Evolutionary conservation across 371 early-diverging fungal genomes (phyloP).

Genomic region (Mucor saturninus): DNA sequence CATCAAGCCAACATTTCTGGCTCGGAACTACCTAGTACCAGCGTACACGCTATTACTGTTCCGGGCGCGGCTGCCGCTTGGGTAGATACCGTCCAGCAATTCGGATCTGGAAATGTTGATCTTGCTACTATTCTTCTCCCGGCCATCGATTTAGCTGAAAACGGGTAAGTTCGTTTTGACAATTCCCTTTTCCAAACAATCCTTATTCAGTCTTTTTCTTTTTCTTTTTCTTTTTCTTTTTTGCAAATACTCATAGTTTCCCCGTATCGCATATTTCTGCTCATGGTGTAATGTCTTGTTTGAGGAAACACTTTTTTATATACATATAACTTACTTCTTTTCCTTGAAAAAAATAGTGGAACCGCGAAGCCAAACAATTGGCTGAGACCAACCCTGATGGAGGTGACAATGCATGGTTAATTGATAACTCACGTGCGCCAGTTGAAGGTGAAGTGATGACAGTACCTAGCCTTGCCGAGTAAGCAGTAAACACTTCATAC

Average conservation of each 20-base stretch:
- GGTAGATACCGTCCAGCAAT: conserved; percentile 69
- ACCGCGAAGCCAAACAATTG: conserved; percentile 48
- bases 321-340: neutral
- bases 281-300: conserved; percentile 20
- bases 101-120: conserved; percentile 75
- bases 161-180: conserved; percentile 57
- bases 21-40: conserved; percentile 47
- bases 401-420: conserved; percentile 52
- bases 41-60: conserved; percentile 72
- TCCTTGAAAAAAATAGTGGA: conserved; percentile 54
- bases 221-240: neutral
- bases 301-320: too few relatives aligned
- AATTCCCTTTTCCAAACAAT: neutral
- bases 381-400: conserved; percentile 49
- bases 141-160: conserved; percentile 74
- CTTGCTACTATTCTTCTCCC: conserved; percentile 67
- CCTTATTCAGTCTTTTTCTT: neutral
- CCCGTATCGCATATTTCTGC: conserved; percentile 48
- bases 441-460: conserved; percentile 69
- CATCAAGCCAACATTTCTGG: conserved; percentile 36
- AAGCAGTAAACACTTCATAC: conserved; percentile 8
- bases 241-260: conserved; percentile 30
- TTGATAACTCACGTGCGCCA: conserved; percentile 66
- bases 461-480: conserved; percentile 66
- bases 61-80: conserved; percentile 89